A percentile compares a stretch with the other conserved stretches of the same genome.
Evolutionary conservation across 169 alveolate species (phyloP).

Genomic region (Miamiensis avidus): DNA sequence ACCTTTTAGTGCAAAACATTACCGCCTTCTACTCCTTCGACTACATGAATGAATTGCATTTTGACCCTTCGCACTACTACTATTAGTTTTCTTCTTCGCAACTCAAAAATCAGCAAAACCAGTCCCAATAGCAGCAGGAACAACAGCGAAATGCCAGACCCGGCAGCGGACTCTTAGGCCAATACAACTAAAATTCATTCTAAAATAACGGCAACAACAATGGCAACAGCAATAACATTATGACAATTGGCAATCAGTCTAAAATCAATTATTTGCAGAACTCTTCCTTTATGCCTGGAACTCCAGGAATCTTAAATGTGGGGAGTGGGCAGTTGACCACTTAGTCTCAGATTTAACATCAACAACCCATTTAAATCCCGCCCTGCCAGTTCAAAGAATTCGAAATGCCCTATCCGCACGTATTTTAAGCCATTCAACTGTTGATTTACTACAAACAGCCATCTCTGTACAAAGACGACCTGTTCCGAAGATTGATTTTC

Average conservation of each 20-base stretch:
- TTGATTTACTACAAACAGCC: not conserved
- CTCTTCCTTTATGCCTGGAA: too few relatives aligned
- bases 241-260: not conserved
- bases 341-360: too few relatives aligned
- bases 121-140: too few relatives aligned
- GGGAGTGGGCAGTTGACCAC: not conserved
- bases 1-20: not conserved
- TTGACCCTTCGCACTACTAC: too few relatives aligned
- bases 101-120: too few relatives aligned
- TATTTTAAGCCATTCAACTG: not conserved
- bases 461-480: not conserved
- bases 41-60: not conserved
- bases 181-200: too few relatives aligned
- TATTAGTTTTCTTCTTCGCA: too few relatives aligned
- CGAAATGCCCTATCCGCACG: not conserved
- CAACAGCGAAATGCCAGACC: not conserved
- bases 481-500: not conserved
- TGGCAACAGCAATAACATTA: not conserved
- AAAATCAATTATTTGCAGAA: too few relatives aligned
- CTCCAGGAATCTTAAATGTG: not conserved
- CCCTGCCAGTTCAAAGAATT: not conserved
- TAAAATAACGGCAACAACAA: not conserved
- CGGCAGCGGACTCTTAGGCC: not conserved
- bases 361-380: not conserved
- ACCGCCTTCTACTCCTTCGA: not conserved